Evolutionary conservation across 495 filamentous ascomycete genomes (phyloP).

Genomic region (Tuber melanosporum): DNA sequence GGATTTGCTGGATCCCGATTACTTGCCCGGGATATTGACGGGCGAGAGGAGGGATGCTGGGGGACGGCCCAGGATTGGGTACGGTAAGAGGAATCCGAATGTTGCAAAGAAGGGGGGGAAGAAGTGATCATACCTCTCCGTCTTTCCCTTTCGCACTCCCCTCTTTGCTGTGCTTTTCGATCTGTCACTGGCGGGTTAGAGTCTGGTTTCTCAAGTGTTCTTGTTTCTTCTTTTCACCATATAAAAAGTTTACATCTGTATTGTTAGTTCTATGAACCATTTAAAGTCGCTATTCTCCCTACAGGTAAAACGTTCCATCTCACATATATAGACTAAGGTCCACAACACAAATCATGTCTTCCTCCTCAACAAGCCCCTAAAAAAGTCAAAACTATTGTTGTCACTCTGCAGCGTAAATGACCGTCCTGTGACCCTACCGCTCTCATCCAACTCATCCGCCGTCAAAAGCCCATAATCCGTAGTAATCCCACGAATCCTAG

Average conservation of each 20-base stretch:
- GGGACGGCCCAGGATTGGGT: slow-evolving; percentile 66
- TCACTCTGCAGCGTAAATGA: slow-evolving; percentile 86
- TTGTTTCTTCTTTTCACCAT: background rate
- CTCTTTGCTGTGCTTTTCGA: background rate
- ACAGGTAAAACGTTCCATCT: background rate
- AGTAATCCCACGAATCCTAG: slow-evolving; percentile 83
- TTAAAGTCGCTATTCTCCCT: background rate
- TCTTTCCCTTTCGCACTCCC: background rate
- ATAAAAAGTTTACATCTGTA: background rate
- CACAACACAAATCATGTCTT: slow-evolving; percentile 47
- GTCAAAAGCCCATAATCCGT: slow-evolving; percentile 77
- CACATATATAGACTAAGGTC: background rate
- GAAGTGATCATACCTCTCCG: slow-evolving; percentile 9
- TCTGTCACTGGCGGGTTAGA: background rate
- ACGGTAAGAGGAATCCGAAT: slow-evolving; percentile 54
- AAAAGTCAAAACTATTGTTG: slow-evolving; percentile 98
- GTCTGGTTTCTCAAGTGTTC: background rate
- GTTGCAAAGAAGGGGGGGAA: slow-evolving; percentile 19
- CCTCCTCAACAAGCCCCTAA: slow-evolving; percentile 75
- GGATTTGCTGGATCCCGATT: slow-evolving; percentile 93
- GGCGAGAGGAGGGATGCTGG: slow-evolving; percentile 59
- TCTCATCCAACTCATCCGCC: slow-evolving; percentile 81
- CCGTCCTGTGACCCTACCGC: slow-evolving; percentile 67
- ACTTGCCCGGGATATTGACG: slow-evolving; percentile 76
- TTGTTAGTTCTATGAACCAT: background rate